These are phyloP conservation scores for Dionaea muscipula DNA, from an alignment of 179 eudicot species.

Conservation along the genomic window DNA sequence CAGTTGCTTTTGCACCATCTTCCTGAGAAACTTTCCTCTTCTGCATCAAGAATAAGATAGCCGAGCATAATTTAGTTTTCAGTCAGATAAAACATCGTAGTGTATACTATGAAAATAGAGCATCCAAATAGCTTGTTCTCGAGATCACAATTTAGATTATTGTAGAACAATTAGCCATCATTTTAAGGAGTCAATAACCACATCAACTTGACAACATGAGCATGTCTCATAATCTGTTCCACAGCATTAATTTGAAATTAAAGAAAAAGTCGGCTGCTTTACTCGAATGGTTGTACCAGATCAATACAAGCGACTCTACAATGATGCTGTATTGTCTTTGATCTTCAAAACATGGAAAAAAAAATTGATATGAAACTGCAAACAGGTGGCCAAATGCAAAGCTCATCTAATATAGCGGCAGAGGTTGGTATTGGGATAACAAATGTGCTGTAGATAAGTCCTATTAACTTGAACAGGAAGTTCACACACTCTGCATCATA, in stretches of 20 bases:
- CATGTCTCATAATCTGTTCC: neutral
- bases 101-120: no score
- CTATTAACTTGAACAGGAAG: no score
- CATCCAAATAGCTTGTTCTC: no score
- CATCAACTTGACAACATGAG: no score
- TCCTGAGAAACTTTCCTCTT: conserved; percentile 29
- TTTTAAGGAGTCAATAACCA: no score
- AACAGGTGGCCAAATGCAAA: neutral
- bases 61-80: neutral
- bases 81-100: no score
- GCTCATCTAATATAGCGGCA: no score
- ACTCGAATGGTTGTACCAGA: no score
- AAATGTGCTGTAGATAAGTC: no score
- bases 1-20: conserved; percentile 22
- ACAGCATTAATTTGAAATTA: neutral
- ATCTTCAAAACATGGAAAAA: neutral
- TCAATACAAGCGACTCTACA: neutral
- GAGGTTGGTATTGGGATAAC: no score
- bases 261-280: no score
- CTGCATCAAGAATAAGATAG: conserved; percentile 22
- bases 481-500: no score
- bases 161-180: neutral
- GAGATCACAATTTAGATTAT: neutral
- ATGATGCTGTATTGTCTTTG: neutral
- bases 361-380: neutral